Conservation (phyloP, 2,329 filamentous ascomycete genomes). For the Diaporthe destruens region DNA sequence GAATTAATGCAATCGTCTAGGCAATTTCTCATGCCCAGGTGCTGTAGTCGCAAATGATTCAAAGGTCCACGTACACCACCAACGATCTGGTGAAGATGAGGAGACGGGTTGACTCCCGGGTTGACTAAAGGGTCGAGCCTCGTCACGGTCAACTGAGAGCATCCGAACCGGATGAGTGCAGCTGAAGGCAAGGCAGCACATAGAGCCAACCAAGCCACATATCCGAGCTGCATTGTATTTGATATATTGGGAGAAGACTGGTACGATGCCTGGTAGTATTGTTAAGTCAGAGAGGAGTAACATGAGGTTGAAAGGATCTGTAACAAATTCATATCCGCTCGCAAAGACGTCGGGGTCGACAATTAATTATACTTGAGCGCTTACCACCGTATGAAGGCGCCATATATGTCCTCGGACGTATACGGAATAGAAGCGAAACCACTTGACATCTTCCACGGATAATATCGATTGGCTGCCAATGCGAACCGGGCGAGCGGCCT, state of each 20-base stretch:
- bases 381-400: too few species aligned
- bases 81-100: slow-evolving; percentile 46
- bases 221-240: slow-evolving; percentile 40
- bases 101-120: slow-evolving; percentile 43
- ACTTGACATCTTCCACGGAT: background rate
- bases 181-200: slow-evolving; percentile 51
- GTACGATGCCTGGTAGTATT: background rate
- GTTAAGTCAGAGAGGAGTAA: too few species aligned
- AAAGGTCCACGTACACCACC: slow-evolving; percentile 37
- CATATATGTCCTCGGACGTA: too few species aligned
- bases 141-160: slow-evolving; percentile 62
- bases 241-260: too few species aligned
- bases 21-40: background rate
- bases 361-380: background rate
- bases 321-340: background rate
- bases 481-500: background rate
- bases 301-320: background rate
- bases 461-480: slow-evolving; percentile 1
- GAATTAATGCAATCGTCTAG: background rate
- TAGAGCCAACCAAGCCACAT: slow-evolving; percentile 47
- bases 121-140: slow-evolving; percentile 50
- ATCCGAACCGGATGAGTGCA: slow-evolving; percentile 58
- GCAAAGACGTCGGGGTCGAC: background rate
- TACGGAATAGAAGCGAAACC: too few species aligned
- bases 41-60: too few species aligned